Evolutionary conservation across 2,329 filamentous ascomycete species (phyloP).

Genomic region (Lasiodiplodia gonubiensis): DNA sequence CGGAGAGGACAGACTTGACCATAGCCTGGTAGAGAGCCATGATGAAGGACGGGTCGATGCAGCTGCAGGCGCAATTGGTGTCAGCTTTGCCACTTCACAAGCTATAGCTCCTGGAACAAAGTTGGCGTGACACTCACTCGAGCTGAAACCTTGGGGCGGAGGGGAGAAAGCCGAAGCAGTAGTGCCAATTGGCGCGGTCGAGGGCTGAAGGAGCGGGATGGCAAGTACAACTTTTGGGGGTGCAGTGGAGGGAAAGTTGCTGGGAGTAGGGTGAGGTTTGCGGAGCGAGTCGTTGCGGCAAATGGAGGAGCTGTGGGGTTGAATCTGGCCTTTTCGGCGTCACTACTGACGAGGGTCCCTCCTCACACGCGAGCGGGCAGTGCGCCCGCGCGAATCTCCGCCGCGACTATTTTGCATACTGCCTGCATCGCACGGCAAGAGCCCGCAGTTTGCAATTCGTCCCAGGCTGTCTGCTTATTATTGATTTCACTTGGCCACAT

Average conservation of each 20-base stretch:
- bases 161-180: not conserved
- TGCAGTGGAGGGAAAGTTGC: conserved; percentile 13
- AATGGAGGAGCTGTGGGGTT: conserved; percentile 26
- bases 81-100: conserved; percentile 12
- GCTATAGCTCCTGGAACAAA: conserved; percentile 23
- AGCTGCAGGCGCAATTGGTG: conserved; percentile 20
- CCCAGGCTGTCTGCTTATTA: not conserved
- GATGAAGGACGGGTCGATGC: conserved; percentile 18
- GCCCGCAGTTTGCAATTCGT: not conserved
- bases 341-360: conserved; percentile 24
- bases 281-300: conserved; percentile 19
- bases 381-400: not conserved
- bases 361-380: conserved; percentile 12
- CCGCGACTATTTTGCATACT: not conserved
- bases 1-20: conserved; percentile 93
- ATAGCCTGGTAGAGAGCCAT: conserved; percentile 40
- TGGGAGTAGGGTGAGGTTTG: conserved; percentile 9
- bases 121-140: conserved; percentile 28
- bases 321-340: conserved; percentile 28
- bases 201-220: not conserved
- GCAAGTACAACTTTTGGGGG: conserved; percentile 1
- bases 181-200: not conserved
- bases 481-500: not conserved
- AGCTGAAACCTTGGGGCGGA: conserved; percentile 19
- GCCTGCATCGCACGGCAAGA: not conserved